These are phyloP conservation scores for Colletotrichum tropicale DNA, from an alignment of 2,329 filamentous ascomycete genomes.

Conservation along the genomic window DNA sequence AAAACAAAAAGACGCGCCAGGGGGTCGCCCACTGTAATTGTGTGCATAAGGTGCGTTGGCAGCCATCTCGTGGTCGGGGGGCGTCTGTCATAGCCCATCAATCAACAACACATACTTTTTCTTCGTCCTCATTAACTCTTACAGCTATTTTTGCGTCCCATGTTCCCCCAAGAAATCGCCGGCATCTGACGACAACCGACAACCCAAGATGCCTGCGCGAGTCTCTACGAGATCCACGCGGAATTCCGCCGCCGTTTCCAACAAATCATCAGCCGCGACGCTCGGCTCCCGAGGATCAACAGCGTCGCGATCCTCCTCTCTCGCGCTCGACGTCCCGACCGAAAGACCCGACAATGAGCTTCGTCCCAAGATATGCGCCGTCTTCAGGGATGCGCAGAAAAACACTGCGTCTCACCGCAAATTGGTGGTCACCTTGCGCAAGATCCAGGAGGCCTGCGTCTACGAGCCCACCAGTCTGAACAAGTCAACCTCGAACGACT, in stretches of 20 bases:
- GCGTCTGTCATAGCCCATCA: background rate
- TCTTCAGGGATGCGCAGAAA: constrained; percentile 84
- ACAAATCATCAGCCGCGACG: constrained; percentile 42
- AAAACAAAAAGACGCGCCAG: constrained; percentile 23
- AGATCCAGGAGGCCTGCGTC: constrained; percentile 86
- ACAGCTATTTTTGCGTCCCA: background rate
- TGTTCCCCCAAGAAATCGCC: background rate
- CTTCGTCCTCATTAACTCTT: background rate
- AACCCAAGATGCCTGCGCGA: constrained; percentile 52
- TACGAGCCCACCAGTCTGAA: constrained; percentile 63
- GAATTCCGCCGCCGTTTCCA: constrained; percentile 44
- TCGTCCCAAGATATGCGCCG: constrained; percentile 73
- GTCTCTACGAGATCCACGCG: constrained; percentile 51
- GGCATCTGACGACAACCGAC: background rate
- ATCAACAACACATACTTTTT: constrained; percentile 12
- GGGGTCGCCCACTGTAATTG: constrained; percentile 16
- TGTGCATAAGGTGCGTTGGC: background rate
- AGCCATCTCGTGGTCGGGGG: background rate
- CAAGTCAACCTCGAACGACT: constrained; percentile 64
- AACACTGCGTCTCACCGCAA: constrained; percentile 92
- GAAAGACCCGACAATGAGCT: constrained; percentile 75
- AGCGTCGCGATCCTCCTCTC: constrained; percentile 51
- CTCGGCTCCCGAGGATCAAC: constrained; percentile 46
- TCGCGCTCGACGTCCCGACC: constrained; percentile 61
- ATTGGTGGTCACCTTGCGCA: constrained; percentile 83